These are phyloP conservation scores for Scheffersomyces lignicola DNA, from an alignment of 1,139 yeast genomes.

Conservation along the genomic window DNA sequence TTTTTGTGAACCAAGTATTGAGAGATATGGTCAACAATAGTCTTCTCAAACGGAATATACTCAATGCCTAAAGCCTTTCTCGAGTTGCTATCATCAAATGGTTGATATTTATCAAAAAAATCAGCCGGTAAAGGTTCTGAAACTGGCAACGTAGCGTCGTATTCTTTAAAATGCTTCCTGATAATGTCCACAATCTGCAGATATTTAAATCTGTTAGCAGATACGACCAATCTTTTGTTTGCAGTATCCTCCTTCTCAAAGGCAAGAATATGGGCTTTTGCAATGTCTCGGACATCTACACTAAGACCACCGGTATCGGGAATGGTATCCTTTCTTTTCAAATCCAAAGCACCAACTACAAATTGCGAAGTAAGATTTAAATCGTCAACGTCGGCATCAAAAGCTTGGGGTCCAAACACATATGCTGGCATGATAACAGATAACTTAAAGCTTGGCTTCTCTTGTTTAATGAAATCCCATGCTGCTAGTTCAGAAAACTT, in stretches of 20 bases:
- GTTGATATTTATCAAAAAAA: slow-evolving; percentile 19
- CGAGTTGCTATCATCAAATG: slow-evolving; percentile 24
- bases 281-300: slow-evolving; percentile 55
- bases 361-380: slow-evolving; percentile 45
- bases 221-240: slow-evolving; percentile 15
- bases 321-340: slow-evolving; percentile 13
- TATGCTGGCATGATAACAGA: slow-evolving; percentile 21
- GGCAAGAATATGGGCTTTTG: slow-evolving; percentile 46
- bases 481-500: slow-evolving; percentile 25
- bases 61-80: slow-evolving; percentile 27
- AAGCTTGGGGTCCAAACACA: slow-evolving; percentile 43
- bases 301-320: slow-evolving; percentile 20
- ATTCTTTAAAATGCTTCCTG: slow-evolving; percentile 16
- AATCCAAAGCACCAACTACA: slow-evolving; percentile 21
- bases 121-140: slow-evolving; percentile 25
- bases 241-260: slow-evolving; percentile 23
- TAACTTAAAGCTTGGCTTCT: slow-evolving; percentile 17
- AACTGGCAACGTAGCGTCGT: slow-evolving; percentile 20
- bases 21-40: slow-evolving; percentile 39
- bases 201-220: no score
- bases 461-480: slow-evolving; percentile 21
- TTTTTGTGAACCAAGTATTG: no score
- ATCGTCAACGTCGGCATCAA: slow-evolving; percentile 24
- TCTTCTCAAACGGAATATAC: slow-evolving; percentile 28
- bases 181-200: slow-evolving; percentile 33